A percentile compares a stretch with the other conserved stretches of the same genome.
These are phyloP conservation scores for Cladochytrium replicatum DNA, from an alignment of 192 early-diverging fungal genomes.

Conservation along the genomic window DNA sequence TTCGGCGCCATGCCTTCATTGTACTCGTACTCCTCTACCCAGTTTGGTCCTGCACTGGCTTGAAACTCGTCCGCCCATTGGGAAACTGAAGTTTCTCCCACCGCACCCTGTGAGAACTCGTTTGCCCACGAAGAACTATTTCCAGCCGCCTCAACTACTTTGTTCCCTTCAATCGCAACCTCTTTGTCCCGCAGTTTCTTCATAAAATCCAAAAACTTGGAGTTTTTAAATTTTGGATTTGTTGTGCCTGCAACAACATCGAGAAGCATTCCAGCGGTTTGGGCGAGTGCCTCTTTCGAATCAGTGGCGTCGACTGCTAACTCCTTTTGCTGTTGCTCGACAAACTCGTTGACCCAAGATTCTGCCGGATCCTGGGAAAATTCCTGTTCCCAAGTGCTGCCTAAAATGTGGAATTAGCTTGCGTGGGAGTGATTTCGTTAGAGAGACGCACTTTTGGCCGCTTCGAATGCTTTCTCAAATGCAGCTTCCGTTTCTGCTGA, in stretches of 20 bases:
- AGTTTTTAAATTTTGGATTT: constrained; percentile 91
- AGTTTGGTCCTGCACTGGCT: neutral
- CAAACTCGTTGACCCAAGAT: constrained; percentile 53
- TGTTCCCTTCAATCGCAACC: constrained; percentile 78
- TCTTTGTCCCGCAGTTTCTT: constrained; percentile 79
- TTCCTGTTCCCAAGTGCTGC: neutral
- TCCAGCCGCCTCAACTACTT: constrained; percentile 59
- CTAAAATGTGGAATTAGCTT: neutral
- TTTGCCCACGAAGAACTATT: constrained; percentile 18
- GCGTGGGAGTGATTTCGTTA: constrained; percentile 4
- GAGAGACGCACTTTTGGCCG: constrained; percentile 13
- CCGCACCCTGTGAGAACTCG: constrained; percentile 13
- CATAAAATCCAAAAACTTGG: constrained; percentile 90
- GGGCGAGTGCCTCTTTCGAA: constrained; percentile 58
- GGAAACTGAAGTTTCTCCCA: too few species aligned
- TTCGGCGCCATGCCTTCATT: constrained; percentile 8
- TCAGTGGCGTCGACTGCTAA: constrained; percentile 15
- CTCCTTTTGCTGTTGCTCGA: constrained; percentile 34
- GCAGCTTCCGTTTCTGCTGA: constrained; percentile 6
- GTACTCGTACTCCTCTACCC: constrained; percentile 25
- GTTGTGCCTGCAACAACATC: constrained; percentile 59
- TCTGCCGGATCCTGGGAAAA: neutral
- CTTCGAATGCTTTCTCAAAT: constrained; percentile 28
- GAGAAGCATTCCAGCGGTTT: constrained; percentile 72
- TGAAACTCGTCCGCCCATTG: too few species aligned